phyloP scores from a whole-genome alignment of 768 basidiomycete species.

The Termitomyces sp. region DNA sequence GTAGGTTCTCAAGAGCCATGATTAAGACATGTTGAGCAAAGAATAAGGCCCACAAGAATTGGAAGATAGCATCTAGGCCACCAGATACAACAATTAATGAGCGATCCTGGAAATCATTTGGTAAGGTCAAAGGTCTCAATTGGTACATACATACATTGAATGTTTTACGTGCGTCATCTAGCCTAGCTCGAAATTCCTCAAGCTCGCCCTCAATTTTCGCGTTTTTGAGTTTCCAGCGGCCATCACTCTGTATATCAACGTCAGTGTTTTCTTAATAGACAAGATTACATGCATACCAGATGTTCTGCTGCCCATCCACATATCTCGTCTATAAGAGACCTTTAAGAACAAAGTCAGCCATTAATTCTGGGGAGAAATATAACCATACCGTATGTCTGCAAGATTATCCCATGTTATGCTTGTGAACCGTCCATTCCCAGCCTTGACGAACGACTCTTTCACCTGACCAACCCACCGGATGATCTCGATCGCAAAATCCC shows the following conservation, averaged over 20 bases:
- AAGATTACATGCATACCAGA: slow-evolving; percentile 6
- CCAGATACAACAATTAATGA: too few relatives aligned
- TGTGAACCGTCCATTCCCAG: slow-evolving; percentile 11
- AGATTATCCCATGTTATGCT: slow-evolving; percentile 1
- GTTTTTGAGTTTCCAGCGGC: slow-evolving; percentile 8
- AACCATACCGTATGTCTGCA: slow-evolving; percentile 13
- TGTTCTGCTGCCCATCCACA: slow-evolving; percentile 15
- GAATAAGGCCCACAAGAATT: slow-evolving; percentile 2
- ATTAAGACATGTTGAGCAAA: slow-evolving; percentile 3
- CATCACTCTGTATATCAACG: slow-evolving; percentile 2
- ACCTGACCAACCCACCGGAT: slow-evolving; percentile 17
- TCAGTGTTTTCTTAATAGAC: neutral
- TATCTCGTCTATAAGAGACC: slow-evolving; percentile 17
- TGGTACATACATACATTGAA: slow-evolving; percentile 3
- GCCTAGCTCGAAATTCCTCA: slow-evolving; percentile 13
- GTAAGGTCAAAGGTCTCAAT: neutral
- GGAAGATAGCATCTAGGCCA: slow-evolving; percentile 2
- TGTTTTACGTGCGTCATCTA: slow-evolving; percentile 5
- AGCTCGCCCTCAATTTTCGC: neutral
- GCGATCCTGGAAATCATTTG: neutral
- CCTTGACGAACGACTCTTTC: slow-evolving; percentile 9
- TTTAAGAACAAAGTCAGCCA: neutral
- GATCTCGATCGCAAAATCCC: slow-evolving; percentile 12
- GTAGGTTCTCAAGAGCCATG: slow-evolving; percentile 5
- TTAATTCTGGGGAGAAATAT: neutral